Percentiles rank a stretch among this genome's conserved stretches.
These are phyloP conservation scores for Aspergillus steynii DNA, from an alignment of 495 filamentous ascomycete genomes.

Conservation along the genomic window DNA sequence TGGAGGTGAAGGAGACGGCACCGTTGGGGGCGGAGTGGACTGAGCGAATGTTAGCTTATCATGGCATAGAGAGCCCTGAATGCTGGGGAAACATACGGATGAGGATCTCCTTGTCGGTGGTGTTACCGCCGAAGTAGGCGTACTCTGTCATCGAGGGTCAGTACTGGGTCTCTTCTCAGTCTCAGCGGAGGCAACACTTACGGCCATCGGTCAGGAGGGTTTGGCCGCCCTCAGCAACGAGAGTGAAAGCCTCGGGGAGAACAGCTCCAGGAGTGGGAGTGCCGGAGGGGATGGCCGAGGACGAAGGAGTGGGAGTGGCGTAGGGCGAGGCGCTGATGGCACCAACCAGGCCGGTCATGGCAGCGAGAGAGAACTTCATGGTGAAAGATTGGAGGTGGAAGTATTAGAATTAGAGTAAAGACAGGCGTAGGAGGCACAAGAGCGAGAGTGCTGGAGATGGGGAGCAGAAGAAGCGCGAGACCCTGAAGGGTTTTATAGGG, in stretches of 20 bases:
- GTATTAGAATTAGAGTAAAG: background rate
- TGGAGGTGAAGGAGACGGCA: constrained; percentile 29
- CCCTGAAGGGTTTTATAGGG: background rate
- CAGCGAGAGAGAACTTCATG: constrained; percentile 36
- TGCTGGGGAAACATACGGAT: constrained; percentile 14
- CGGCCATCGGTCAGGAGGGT: constrained; percentile 34
- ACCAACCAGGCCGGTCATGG: constrained; percentile 27
- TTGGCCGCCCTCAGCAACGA: constrained; percentile 4
- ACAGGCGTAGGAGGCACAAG: background rate
- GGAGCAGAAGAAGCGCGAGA: background rate
- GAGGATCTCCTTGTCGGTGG: constrained; percentile 24
- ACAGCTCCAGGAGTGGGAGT: background rate
- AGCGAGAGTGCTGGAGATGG: background rate
- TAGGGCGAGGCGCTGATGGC: constrained; percentile 22
- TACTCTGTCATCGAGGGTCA: constrained; percentile 11
- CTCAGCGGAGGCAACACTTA: constrained; percentile 13
- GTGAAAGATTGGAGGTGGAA: constrained; percentile 21
- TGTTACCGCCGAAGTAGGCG: constrained; percentile 29
- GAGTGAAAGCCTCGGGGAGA: constrained; percentile 24
- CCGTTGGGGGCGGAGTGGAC: constrained; percentile 19
- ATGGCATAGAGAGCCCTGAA: no score
- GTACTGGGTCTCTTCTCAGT: background rate
- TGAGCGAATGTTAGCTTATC: background rate
- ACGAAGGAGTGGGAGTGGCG: background rate
- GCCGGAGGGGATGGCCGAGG: constrained; percentile 23